Evolutionary conservation across 192 early-diverging fungal genomes (phyloP), one percentile per base, ranked within the genome.

Genomic region (Helicostylum pulchrum): DNA sequence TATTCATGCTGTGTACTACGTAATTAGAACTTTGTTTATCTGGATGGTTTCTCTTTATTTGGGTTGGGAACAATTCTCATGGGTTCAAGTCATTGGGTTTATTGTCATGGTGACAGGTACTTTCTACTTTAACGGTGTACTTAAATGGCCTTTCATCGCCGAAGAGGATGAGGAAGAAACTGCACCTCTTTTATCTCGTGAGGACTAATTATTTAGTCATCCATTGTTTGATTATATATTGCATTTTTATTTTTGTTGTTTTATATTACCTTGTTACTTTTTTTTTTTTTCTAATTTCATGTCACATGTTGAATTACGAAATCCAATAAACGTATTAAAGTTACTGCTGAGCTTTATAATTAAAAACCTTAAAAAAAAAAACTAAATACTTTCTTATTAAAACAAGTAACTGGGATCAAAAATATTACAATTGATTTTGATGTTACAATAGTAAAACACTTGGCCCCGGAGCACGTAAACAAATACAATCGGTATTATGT

Each of bases 11-110:
- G 36, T 36, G 3, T 14, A 9, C 39, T 58, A 59, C 11, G 7
- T 45, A n/a, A n/a, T n/a, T n/a, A 75, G 74, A 49, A 99, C 94
- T 6, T 76, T 97, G 53, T 95, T 97, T 66, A 96, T 99, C 64
- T 99, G 97, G 97, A 88, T 90, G 78, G 83, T 91, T 53, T 90
- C 87, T 30, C 74, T 97, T 17, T 82, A 78, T n/a, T 84, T 99
- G 51, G 94, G 94, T 14, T 99, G 97, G 97, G 97, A 99, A 76
- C 71, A 76, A 0, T 99, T 99, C 68, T 86, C 85, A 66, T 88
- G 83, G 80, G 67, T 97, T 50, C 97, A 99, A 73, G 94, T 99
- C n/a, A 45, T 92, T 71, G 97, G 96, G 47, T 88, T 88, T 72
- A 66, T 72, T 44, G 63, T 88, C 46, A 81, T 90, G 49, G 84